phyloP scores from a whole-genome alignment of 108 stramenopile genomes.

The Conticribra weissflogii region DNA sequence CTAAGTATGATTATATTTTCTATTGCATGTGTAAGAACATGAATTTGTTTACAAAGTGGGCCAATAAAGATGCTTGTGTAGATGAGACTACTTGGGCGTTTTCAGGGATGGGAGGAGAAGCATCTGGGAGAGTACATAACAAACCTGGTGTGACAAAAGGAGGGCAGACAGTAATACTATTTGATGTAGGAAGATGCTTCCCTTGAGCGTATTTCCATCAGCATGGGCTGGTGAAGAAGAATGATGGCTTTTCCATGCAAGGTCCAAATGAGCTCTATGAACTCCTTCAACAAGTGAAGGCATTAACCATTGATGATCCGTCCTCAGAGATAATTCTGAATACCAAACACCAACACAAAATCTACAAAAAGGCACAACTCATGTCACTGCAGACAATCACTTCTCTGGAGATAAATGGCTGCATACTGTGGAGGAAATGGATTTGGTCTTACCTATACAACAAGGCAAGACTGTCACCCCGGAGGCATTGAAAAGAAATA shows the following conservation, averaged over 20 bases:
- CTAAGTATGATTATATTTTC: constrained; percentile 22
- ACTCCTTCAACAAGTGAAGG: not conserved
- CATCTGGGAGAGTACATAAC: constrained; percentile 3
- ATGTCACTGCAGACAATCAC: constrained; percentile 26
- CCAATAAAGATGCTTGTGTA: constrained; percentile 7
- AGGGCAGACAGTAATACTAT: constrained; percentile 22
- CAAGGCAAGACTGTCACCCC: constrained; percentile 11
- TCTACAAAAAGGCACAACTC: not conserved
- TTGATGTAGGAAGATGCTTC: constrained; percentile 6
- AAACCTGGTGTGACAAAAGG: constrained; percentile 1
- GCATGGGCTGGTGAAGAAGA: constrained; percentile 3
- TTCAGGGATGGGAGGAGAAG: constrained; percentile 13
- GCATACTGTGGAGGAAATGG: constrained; percentile 3
- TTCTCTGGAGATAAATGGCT: constrained; percentile 12
- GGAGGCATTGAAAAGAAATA: constrained; percentile 10
- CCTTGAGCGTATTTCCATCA: constrained; percentile 20
- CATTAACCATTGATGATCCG: not conserved
- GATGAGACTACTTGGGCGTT: constrained; percentile 30
- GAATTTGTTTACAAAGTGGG: constrained; percentile 11
- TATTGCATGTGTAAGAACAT: constrained; percentile 13
- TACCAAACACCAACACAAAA: constrained; percentile 4
- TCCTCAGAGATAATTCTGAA: not conserved
- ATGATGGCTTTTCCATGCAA: not conserved
- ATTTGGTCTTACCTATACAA: constrained; percentile 17
- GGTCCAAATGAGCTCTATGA: constrained; percentile 14